Evolutionary conservation across 805 yeast genomes (phyloP).

Genomic region (Teunomyces atbi): DNA sequence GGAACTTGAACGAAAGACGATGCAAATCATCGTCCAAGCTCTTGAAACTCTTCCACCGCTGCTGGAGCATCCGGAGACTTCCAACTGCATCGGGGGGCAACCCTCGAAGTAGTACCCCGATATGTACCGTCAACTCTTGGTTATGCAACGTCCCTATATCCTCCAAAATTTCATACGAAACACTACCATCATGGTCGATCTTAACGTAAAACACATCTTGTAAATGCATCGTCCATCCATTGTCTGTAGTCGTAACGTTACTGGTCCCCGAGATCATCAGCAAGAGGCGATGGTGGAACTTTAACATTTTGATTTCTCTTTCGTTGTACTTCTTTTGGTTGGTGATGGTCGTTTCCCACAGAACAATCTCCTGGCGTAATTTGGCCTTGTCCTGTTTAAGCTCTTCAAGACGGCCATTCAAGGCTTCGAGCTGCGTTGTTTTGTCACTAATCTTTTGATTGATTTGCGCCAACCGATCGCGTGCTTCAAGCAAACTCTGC

Average conservation of each 20-base stretch:
- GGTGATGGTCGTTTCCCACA: slow-evolving; percentile 10
- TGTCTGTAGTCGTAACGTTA: slow-evolving; percentile 13
- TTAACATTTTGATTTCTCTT: slow-evolving; percentile 20
- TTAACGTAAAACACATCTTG: slow-evolving; percentile 7
- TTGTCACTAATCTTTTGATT: slow-evolving; percentile 11
- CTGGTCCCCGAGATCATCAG: slow-evolving; percentile 26
- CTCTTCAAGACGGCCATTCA: slow-evolving; percentile 12
- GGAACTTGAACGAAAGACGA: slow-evolving; percentile 28
- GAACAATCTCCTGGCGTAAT: slow-evolving; percentile 11
- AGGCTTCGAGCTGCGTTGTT: slow-evolving; percentile 6
- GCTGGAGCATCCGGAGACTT: neutral
- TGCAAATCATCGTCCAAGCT: slow-evolving; percentile 29
- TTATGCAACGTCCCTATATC: neutral
- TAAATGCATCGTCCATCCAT: neutral
- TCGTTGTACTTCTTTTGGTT: slow-evolving; percentile 17
- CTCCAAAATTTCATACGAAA: neutral
- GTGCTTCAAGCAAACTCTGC: slow-evolving; percentile 16
- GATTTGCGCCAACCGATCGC: slow-evolving; percentile 13
- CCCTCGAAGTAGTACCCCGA: neutral
- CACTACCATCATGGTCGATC: neutral
- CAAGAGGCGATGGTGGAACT: slow-evolving; percentile 21
- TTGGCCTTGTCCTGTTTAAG: slow-evolving; percentile 8
- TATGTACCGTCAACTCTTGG: neutral
- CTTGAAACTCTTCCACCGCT: slow-evolving; percentile 7
- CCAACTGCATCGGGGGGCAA: neutral